A percentile compares a stretch with the other conserved stretches of the same genome.
Conservation (phyloP, 352 stramenopile genomes). For the Pythium sp. region DNA sequence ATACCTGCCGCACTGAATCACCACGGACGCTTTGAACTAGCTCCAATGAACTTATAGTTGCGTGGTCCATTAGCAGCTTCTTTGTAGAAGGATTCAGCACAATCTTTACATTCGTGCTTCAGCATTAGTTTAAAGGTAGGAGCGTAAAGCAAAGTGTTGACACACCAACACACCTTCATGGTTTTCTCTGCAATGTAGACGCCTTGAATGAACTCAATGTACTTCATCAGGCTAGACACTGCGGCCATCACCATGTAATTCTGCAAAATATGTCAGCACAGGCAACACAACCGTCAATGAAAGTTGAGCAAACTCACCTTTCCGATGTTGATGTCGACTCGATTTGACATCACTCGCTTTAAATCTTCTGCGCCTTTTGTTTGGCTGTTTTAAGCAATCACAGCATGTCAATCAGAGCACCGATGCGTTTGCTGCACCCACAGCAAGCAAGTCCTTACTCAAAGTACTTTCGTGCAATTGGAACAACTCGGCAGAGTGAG, state of each 20-base stretch:
- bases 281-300: not conserved
- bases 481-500: slow-evolving; percentile 57
- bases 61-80: slow-evolving; percentile 81
- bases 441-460: slow-evolving; percentile 32
- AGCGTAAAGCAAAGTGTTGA: not conserved
- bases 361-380: slow-evolving; percentile 83
- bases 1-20: slow-evolving; percentile 56
- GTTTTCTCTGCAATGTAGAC: slow-evolving; percentile 82
- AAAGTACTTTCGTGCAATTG: slow-evolving; percentile 77
- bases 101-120: slow-evolving; percentile 31
- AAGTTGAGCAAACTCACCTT: slow-evolving; percentile 30
- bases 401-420: not conserved
- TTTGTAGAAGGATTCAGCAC: slow-evolving; percentile 69
- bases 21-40: slow-evolving; percentile 56
- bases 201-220: slow-evolving; percentile 85
- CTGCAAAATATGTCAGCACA: slow-evolving; percentile 21
- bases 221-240: slow-evolving; percentile 79
- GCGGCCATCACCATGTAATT: slow-evolving; percentile 85
- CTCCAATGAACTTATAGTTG: slow-evolving; percentile 73
- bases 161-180: slow-evolving; percentile 50
- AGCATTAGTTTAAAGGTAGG: not conserved
- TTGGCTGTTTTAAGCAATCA: slow-evolving; percentile 38
- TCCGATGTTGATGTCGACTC: slow-evolving; percentile 80
- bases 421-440: not conserved
- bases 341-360: slow-evolving; percentile 79